phyloP scores from a whole-genome alignment of 371 early-diverging fungal genomes.

The Mucor velutinosus region DNA sequence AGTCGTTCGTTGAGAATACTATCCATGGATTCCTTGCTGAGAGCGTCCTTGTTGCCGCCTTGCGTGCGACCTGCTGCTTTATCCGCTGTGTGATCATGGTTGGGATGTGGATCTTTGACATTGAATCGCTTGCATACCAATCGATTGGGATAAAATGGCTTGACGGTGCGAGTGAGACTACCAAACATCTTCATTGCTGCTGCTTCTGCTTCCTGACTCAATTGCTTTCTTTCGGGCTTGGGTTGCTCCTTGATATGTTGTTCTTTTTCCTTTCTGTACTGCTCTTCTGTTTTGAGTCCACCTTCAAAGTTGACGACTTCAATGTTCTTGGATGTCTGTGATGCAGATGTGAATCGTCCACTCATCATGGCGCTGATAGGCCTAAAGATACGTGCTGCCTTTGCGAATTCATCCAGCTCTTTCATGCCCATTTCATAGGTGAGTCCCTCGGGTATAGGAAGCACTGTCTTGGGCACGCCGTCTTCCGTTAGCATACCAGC shows the following conservation, averaged over 20 bases:
- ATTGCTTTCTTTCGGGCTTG: constrained; percentile 31
- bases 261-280: constrained; percentile 48
- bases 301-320: constrained; percentile 47
- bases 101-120: constrained; percentile 76
- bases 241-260: constrained; percentile 26
- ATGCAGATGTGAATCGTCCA: constrained; percentile 74
- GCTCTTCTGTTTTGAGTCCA: constrained; percentile 54
- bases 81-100: constrained; percentile 38
- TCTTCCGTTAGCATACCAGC: constrained; percentile 52
- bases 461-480: constrained; percentile 28
- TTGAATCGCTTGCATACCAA: constrained; percentile 86
- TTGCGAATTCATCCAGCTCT: constrained; percentile 79
- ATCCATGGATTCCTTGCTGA: constrained; percentile 65
- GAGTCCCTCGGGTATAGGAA: constrained; percentile 55
- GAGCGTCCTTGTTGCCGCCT: constrained; percentile 46
- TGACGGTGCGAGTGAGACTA: constrained; percentile 62
- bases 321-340: constrained; percentile 17
- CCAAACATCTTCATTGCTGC: constrained; percentile 82
- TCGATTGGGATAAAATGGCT: constrained; percentile 67
- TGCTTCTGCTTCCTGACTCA: constrained; percentile 63
- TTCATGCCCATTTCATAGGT: constrained; percentile 60
- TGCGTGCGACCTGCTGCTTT: constrained; percentile 36
- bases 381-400: constrained; percentile 81
- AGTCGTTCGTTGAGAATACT: constrained; percentile 46
- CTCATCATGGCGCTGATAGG: constrained; percentile 81